These are phyloP conservation scores for Galeopsis tetrahit DNA, from an alignment of 257 asterid genomes.

Conservation along the genomic window DNA sequence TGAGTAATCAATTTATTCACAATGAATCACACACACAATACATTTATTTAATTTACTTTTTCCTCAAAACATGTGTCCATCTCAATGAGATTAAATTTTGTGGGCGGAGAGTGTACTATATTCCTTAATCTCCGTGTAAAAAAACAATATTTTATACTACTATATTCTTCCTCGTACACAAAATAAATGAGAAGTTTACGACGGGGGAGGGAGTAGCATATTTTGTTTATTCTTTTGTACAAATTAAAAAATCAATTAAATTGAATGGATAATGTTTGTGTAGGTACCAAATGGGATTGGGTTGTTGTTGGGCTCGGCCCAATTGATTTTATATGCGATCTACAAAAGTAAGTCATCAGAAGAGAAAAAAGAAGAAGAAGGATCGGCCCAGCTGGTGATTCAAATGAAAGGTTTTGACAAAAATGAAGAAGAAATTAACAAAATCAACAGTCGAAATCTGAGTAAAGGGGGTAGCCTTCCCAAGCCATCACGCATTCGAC, in stretches of 20 bases:
- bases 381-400: slow-evolving; percentile 40
- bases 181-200: too few species aligned
- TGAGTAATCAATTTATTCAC: too few species aligned
- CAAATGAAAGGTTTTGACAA: slow-evolving; percentile 43
- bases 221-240: background rate
- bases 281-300: slow-evolving; percentile 78
- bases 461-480: slow-evolving; percentile 53
- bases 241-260: too few species aligned
- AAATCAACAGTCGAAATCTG: slow-evolving; percentile 30
- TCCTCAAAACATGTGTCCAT: too few species aligned
- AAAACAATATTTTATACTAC: too few species aligned
- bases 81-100: too few species aligned
- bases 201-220: too few species aligned
- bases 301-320: slow-evolving; percentile 58
- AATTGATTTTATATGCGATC: slow-evolving; percentile 44
- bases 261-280: background rate
- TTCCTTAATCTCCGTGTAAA: too few species aligned
- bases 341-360: slow-evolving; percentile 41
- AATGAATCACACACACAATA: too few species aligned
- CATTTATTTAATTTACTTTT: too few species aligned
- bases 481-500: slow-evolving; percentile 38
- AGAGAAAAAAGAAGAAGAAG: slow-evolving; percentile 36
- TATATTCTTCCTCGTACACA: too few species aligned
- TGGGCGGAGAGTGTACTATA: too few species aligned
- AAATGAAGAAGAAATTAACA: slow-evolving; percentile 16